Conservation (phyloP, 106 monocot genomes). For the Iris macrosiphon region DNA sequence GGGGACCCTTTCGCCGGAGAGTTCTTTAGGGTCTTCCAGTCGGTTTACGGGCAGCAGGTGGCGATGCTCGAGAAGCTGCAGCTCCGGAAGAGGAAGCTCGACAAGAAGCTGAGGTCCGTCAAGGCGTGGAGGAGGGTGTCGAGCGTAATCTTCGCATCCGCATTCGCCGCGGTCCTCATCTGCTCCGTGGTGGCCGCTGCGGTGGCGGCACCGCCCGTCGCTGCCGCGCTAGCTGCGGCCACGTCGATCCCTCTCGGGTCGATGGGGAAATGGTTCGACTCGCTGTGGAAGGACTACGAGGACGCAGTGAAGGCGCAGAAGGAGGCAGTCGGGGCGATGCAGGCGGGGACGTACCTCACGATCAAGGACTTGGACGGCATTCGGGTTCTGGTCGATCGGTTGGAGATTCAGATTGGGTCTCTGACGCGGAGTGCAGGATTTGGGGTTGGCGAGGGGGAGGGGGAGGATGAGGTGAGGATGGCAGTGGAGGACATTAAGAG, state of each 20-base stretch:
- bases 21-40: conserved; percentile 37
- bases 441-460: conserved; percentile 23
- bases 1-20: conserved; percentile 46
- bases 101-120: conserved; percentile 38
- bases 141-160: conserved; percentile 30
- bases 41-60: conserved; percentile 40
- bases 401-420: conserved; percentile 30
- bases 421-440: conserved; percentile 28
- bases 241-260: conserved; percentile 33
- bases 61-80: conserved; percentile 27
- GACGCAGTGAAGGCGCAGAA: conserved; percentile 30
- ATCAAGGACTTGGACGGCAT: conserved; percentile 53
- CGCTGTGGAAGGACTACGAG: conserved; percentile 39
- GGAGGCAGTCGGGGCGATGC: conserved; percentile 32
- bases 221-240: conserved; percentile 38
- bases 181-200: conserved; percentile 52
- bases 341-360: conserved; percentile 21
- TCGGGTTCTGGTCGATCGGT: conserved; percentile 27
- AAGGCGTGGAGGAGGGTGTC: conserved; percentile 49
- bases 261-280: conserved; percentile 57
- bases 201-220: conserved; percentile 47
- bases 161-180: conserved; percentile 38
- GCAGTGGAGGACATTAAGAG: conserved; percentile 36
- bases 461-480: conserved; percentile 14
- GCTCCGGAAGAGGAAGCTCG: conserved; percentile 27